Base-by-base conservation (phyloP, 192 early-diverging fungal genomes). In the Chytriomyces confervae region DNA sequence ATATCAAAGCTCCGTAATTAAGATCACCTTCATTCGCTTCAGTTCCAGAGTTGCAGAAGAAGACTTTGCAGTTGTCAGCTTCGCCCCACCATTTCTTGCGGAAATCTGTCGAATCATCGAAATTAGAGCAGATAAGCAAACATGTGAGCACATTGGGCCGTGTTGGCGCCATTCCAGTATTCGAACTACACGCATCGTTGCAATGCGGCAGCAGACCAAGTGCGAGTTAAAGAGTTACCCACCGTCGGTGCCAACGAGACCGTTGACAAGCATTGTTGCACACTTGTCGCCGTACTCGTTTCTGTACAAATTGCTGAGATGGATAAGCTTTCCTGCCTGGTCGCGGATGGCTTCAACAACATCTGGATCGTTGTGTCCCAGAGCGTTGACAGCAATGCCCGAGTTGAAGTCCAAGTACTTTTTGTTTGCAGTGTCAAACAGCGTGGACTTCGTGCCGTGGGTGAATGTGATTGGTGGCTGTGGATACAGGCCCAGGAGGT, bases 41-140 rank as follows among this genome's bases (percentile, higher is more conserved):
- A 0, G 97, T 98, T 43, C 97, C 97, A 36, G 95, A 95, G 86
- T 99, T 99, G 36, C 94, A 87, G 69, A 98, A 95, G 79, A 99
- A 99, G 57, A 97, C 92, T 76, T 94, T 94, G 45, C 74, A 57
- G 27, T 90, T 89, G 5, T 81, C 64, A 69, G 81, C 83, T 1
- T 50, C 66, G 61, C 75, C 47, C 27, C 50, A 69, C 61, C 69
- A 53, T 6, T 23, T 76, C 20, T 69, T 48, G 9, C 64, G 46
- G n/a, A 6, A 44, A 13, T 47, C 36, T 16, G 76, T 50, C 13
- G 44, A 62, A 4, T 36, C 36, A 36, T 36, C 36, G 36, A 36
- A 36, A 36, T 36, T 36, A 1, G 36, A 36, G 36, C 36, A 36
- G 36, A 36, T 36, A 36, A 36, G 36, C 36, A 36, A 36, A 36